A percentile compares a stretch with the other conserved stretches of the same genome.
Conservation (phyloP, 805 yeast genomes). For the Wickerhamiella kazuoi region DNA sequence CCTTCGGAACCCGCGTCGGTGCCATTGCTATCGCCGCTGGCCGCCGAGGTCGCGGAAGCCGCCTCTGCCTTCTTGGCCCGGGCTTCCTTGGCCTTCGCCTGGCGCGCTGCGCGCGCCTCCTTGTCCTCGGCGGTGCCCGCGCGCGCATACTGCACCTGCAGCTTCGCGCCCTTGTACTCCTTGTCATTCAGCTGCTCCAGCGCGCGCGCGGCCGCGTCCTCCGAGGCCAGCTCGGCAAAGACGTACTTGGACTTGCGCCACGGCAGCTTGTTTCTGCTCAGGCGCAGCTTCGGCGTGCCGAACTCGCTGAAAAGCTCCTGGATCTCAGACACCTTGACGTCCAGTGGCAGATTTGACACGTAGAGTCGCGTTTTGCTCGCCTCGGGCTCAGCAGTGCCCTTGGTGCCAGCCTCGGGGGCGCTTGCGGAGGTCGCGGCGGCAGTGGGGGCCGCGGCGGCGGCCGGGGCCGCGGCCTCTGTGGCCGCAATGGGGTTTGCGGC, state of each 20-base stretch:
- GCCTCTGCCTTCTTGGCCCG: background rate
- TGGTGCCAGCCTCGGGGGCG: background rate
- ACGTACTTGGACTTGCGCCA: conserved; percentile 32
- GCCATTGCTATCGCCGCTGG: background rate
- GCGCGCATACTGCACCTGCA: background rate
- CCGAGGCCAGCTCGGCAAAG: conserved; percentile 27
- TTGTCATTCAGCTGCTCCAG: conserved; percentile 24
- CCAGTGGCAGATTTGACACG: conserved; percentile 36
- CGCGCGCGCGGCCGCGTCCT: conserved; percentile 26
- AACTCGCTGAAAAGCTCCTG: conserved; percentile 27
- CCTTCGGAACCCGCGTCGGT: conserved; percentile 4
- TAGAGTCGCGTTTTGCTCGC: conserved; percentile 26
- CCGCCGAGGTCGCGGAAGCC: background rate
- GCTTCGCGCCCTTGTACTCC: conserved; percentile 9
- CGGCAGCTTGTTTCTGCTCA: conserved; percentile 3
- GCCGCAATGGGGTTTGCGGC: no score
- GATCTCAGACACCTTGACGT: conserved; percentile 37
- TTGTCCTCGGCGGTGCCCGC: background rate
- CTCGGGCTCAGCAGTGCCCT: conserved; percentile 3
- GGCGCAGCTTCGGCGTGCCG: conserved; percentile 7
- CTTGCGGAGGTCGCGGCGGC: background rate
- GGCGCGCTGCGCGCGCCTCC: background rate
- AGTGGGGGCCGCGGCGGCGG: background rate
- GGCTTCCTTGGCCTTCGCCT: background rate
- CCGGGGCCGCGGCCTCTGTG: no score